These are phyloP conservation scores for Euphorbia corollata DNA, from an alignment of 441 rosid species.

Conservation along the genomic window DNA sequence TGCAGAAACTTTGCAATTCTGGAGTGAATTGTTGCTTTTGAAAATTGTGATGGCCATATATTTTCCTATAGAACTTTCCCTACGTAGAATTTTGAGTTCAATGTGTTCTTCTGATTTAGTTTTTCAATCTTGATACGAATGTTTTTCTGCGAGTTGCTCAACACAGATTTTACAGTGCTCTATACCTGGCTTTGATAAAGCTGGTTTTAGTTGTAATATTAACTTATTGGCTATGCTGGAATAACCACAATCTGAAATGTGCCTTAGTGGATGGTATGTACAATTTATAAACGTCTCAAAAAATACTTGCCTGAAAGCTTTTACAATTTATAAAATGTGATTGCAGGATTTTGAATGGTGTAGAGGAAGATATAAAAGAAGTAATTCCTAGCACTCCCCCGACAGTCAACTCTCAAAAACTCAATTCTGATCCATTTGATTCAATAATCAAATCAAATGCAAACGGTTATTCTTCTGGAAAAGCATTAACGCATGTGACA, in stretches of 20 bases:
- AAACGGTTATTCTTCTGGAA: slow-evolving; percentile 58
- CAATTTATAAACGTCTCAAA: background rate
- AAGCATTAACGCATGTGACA: slow-evolving; percentile 50
- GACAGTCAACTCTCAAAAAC: slow-evolving; percentile 40
- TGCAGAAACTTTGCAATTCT: background rate
- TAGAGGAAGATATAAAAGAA: slow-evolving; percentile 44
- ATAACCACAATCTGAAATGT: background rate
- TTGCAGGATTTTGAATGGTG: slow-evolving; percentile 62
- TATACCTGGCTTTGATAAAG: background rate
- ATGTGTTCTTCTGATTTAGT: background rate
- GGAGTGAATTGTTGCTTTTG: background rate
- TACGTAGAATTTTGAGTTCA: background rate
- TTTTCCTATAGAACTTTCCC: background rate
- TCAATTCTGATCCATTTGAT: slow-evolving; percentile 42
- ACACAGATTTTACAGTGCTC: background rate
- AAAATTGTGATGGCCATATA: background rate
- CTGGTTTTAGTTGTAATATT: background rate
- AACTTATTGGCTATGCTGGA: background rate
- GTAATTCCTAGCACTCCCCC: slow-evolving; percentile 67
- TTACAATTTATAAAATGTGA: slow-evolving; percentile 4
- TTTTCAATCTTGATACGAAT: background rate
- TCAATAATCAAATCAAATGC: slow-evolving; percentile 35
- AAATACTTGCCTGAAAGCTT: background rate
- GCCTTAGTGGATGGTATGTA: background rate
- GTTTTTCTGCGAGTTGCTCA: background rate